A percentile compares a stretch with the other conserved stretches of the same genome.
Conservation (phyloP, 2,329 filamentous ascomycete species). For the Fusarium concolor region DNA sequence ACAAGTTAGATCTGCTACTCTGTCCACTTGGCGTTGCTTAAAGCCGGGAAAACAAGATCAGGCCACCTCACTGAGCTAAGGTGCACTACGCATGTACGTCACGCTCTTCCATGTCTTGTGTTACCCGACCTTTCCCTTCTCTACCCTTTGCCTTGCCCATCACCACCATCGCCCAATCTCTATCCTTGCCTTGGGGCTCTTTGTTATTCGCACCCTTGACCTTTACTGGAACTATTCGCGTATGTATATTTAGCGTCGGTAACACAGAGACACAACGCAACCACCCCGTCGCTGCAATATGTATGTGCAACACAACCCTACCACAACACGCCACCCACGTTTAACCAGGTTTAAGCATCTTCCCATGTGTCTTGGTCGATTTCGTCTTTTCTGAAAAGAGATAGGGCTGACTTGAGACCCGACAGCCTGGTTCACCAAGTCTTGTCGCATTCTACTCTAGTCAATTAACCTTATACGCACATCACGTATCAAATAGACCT, state of each 20-base stretch:
- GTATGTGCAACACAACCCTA: slow-evolving; percentile 35
- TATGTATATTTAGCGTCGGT: slow-evolving; percentile 41
- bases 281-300: slow-evolving; percentile 25
- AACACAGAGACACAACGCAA: slow-evolving; percentile 37
- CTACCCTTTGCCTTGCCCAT: slow-evolving; percentile 30
- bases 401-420: slow-evolving; percentile 30
- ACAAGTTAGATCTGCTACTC: slow-evolving; percentile 13
- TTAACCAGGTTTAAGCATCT: slow-evolving; percentile 32
- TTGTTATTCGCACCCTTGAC: slow-evolving; percentile 39
- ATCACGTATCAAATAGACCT: neutral
- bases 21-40: slow-evolving; percentile 35
- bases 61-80: slow-evolving; percentile 32
- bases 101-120: slow-evolving; percentile 37
- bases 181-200: slow-evolving; percentile 30
- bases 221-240: slow-evolving; percentile 9
- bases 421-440: slow-evolving; percentile 23
- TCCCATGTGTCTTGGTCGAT: slow-evolving; percentile 38
- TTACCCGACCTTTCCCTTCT: slow-evolving; percentile 41
- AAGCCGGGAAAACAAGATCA: slow-evolving; percentile 22
- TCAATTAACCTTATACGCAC: too few relatives aligned
- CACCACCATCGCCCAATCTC: slow-evolving; percentile 25
- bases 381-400: slow-evolving; percentile 15
- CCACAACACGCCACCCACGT: slow-evolving; percentile 35
- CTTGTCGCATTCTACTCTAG: neutral
- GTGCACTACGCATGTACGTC: slow-evolving; percentile 29